Percentiles rank a stretch among this genome's conserved stretches.
Conservation (phyloP, 805 yeast genomes). For the Helenozyma rhizophorensis region DNA sequence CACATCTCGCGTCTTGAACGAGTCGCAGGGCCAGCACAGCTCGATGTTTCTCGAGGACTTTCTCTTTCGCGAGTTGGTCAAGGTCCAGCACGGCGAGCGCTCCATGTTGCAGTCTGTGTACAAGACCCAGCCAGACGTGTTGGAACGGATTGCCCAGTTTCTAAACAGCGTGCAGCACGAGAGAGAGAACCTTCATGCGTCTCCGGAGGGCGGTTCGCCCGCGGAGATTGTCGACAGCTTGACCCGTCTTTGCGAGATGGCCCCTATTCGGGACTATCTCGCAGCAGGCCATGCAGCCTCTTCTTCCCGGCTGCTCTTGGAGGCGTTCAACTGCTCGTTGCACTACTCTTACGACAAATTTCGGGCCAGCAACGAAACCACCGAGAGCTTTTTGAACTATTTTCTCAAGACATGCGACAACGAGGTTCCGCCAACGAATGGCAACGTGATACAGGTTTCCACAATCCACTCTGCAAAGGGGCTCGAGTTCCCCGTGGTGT, state of each 20-base stretch:
- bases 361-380: slow-evolving; percentile 4
- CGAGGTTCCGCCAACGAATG: slow-evolving; percentile 23
- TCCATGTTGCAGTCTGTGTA: slow-evolving; percentile 3
- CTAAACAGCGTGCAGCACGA: slow-evolving; percentile 12
- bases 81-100: not conserved
- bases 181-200: slow-evolving; percentile 5
- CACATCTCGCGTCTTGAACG: slow-evolving; percentile 25
- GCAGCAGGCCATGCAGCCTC: slow-evolving; percentile 1
- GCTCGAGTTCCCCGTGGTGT: slow-evolving; percentile 66
- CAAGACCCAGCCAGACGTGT: slow-evolving; percentile 7
- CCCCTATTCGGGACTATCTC: slow-evolving; percentile 6
- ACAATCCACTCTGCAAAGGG: slow-evolving; percentile 78
- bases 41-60: slow-evolving; percentile 10
- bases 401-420: slow-evolving; percentile 40
- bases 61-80: slow-evolving; percentile 8
- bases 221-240: slow-evolving; percentile 8
- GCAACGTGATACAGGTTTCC: slow-evolving; percentile 46
- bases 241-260: slow-evolving; percentile 8
- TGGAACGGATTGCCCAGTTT: slow-evolving; percentile 8
- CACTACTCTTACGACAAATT: slow-evolving; percentile 11
- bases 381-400: slow-evolving; percentile 27
- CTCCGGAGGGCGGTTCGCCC: too few species aligned
- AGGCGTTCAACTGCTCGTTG: slow-evolving; percentile 13
- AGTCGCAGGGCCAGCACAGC: not conserved
- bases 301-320: slow-evolving; percentile 6